Conservation (phyloP, 768 basidiomycete genomes). For the Saitozyma sp. region DNA sequence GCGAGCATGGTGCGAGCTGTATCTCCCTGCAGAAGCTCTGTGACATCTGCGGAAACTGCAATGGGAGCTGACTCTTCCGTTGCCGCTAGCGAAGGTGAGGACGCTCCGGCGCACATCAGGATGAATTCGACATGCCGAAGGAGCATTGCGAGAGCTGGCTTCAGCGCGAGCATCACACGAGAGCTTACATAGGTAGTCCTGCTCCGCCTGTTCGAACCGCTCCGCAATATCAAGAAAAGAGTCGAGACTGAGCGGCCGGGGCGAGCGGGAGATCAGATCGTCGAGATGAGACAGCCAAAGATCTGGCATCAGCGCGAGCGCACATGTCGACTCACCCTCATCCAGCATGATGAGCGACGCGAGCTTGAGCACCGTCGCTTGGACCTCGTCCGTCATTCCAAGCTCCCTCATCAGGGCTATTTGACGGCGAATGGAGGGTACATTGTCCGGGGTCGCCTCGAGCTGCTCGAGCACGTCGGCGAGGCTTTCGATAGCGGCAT, state of each 20-base stretch:
- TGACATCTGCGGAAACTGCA: conserved; percentile 65
- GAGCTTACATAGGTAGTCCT: conserved; percentile 41
- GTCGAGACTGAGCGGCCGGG: conserved; percentile 27
- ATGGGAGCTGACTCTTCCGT: conserved; percentile 3
- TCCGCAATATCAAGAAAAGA: conserved; percentile 32
- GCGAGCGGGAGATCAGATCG: conserved; percentile 6
- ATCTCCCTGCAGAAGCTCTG: conserved; percentile 76
- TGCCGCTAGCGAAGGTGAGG: conserved; percentile 1
- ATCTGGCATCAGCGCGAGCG: conserved; percentile 19
- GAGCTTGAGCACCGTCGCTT: conserved; percentile 13
- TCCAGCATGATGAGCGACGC: conserved; percentile 35
- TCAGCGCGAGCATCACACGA: neutral
- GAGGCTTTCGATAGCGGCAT: conserved; percentile 16
- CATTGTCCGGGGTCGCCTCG: conserved; percentile 33
- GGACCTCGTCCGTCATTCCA: conserved; percentile 25
- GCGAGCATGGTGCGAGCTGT: conserved; percentile 26
- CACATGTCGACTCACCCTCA: conserved; percentile 25
- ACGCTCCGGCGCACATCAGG: conserved; percentile 10
- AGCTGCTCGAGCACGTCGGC: conserved; percentile 24
- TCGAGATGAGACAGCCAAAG: conserved; percentile 37
- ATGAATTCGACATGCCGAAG: conserved; percentile 35
- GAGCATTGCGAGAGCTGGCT: conserved; percentile 24
- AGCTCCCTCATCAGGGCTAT: conserved; percentile 28
- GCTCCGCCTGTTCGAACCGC: conserved; percentile 34
- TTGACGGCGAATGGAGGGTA: conserved; percentile 28